Percentiles rank a stretch among this genome's conserved stretches.
These are phyloP conservation scores for Tolypocladium paradoxum DNA, from an alignment of 2,329 filamentous ascomycete species.

Conservation along the genomic window DNA sequence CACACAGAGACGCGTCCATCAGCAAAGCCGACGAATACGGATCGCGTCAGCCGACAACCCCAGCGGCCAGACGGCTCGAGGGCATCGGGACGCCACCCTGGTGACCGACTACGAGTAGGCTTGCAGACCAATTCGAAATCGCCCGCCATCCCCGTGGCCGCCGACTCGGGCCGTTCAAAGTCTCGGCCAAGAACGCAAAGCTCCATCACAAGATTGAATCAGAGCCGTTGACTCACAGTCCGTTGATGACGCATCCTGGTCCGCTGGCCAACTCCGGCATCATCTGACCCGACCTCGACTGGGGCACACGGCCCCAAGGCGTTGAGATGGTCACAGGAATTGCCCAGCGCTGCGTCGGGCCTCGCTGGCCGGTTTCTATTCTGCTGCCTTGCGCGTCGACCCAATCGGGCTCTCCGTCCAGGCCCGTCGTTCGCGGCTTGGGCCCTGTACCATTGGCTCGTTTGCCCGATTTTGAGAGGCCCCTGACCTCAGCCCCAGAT, in stretches of 20 bases:
- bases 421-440: not conserved
- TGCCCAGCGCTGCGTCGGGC: not conserved
- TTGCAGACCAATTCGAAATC: not conserved
- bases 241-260: not conserved
- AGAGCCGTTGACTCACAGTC: not conserved
- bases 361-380: not conserved
- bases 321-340: not conserved
- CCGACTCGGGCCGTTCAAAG: no score
- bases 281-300: not conserved
- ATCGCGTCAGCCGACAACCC: not conserved
- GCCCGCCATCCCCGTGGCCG: not conserved
- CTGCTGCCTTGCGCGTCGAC: not conserved
- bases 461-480: not conserved
- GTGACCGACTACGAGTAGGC: no score
- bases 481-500: slow-evolving; percentile 3
- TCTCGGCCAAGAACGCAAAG: not conserved
- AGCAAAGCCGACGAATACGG: not conserved
- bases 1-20: not conserved
- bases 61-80: not conserved
- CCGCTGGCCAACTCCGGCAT: not conserved
- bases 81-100: not conserved
- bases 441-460: not conserved
- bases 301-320: not conserved
- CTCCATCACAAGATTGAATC: not conserved
- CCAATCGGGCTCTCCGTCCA: slow-evolving; percentile 3